Evolutionary conservation across 192 early-diverging fungal species (phyloP).

Genomic region (Funneliformis geosporum): DNA sequence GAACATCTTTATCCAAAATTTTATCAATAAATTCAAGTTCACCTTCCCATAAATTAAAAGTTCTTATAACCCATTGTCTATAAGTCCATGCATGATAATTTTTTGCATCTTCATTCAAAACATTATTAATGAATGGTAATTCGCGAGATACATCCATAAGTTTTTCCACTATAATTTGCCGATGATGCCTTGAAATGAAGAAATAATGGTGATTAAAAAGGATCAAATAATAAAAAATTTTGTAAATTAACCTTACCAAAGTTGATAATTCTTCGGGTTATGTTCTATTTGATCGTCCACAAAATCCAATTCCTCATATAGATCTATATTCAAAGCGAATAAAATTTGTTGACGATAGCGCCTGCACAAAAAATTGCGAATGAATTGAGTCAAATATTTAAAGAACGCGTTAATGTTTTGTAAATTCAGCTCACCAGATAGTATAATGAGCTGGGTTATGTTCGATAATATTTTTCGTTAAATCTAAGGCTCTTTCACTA

Average conservation of each 20-base stretch:
- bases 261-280: conserved; percentile 93
- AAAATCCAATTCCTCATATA: conserved; percentile 77
- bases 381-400: not conserved
- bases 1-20: conserved; percentile 75
- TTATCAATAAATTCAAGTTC: conserved; percentile 78
- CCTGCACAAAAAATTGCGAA: conserved; percentile 39
- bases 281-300: conserved; percentile 68
- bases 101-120: conserved; percentile 84
- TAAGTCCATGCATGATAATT: conserved; percentile 99
- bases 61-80: conserved; percentile 87
- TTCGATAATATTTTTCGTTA: conserved; percentile 80
- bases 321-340: conserved; percentile 62
- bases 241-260: conserved; percentile 64
- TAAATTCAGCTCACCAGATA: conserved; percentile 67
- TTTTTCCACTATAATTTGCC: conserved; percentile 71
- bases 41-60: conserved; percentile 74
- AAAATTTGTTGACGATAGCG: conserved; percentile 85
- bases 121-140: conserved; percentile 65
- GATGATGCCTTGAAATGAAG: conserved; percentile 69
- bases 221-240: not conserved
- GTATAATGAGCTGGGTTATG: conserved; percentile 94
- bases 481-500: conserved; percentile 74
- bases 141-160: conserved; percentile 61
- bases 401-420: not conserved
- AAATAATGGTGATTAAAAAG: not conserved